Conservation (phyloP, 371 early-diverging fungal genomes). For the Mortierella sp. region DNA sequence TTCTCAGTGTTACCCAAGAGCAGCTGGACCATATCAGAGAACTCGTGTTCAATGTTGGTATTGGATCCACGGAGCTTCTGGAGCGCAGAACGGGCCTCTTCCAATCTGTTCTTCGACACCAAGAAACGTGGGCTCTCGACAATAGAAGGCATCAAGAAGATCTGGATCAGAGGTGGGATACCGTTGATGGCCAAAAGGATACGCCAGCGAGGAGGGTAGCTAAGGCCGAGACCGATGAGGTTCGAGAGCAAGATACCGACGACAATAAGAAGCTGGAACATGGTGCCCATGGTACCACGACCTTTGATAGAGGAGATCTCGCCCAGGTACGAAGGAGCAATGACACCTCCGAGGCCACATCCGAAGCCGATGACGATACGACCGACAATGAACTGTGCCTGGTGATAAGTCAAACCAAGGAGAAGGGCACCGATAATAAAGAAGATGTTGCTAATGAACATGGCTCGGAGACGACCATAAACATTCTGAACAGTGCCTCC, state of each 20-base stretch:
- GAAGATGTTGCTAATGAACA: slow-evolving; percentile 71
- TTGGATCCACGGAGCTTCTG: slow-evolving; percentile 68
- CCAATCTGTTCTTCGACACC: slow-evolving; percentile 63
- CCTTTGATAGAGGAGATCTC: slow-evolving; percentile 80
- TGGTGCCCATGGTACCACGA: slow-evolving; percentile 76
- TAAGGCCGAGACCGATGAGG: slow-evolving; percentile 66
- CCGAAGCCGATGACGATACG: slow-evolving; percentile 88
- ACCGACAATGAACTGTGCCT: slow-evolving; percentile 77
- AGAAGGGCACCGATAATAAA: slow-evolving; percentile 76
- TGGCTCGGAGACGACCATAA: slow-evolving; percentile 75
- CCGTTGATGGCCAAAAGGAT: slow-evolving; percentile 68
- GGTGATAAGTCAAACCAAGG: slow-evolving; percentile 65
- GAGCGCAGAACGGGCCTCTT: slow-evolving; percentile 69
- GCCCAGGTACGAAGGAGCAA: slow-evolving; percentile 83
- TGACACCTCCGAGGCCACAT: slow-evolving; percentile 82
- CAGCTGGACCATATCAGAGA: slow-evolving; percentile 65
- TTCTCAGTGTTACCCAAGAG: slow-evolving; percentile 43
- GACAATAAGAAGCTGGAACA: slow-evolving; percentile 85
- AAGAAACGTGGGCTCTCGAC: slow-evolving; percentile 83
- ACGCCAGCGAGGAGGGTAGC: slow-evolving; percentile 74
- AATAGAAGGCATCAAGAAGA: slow-evolving; percentile 74
- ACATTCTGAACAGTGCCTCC: slow-evolving; percentile 66
- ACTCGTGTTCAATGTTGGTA: slow-evolving; percentile 61
- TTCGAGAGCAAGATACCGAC: slow-evolving; percentile 79
- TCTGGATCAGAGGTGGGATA: slow-evolving; percentile 74